Conservation (phyloP, 257 asterid genomes). For the Nicotiana otophora region DNA sequence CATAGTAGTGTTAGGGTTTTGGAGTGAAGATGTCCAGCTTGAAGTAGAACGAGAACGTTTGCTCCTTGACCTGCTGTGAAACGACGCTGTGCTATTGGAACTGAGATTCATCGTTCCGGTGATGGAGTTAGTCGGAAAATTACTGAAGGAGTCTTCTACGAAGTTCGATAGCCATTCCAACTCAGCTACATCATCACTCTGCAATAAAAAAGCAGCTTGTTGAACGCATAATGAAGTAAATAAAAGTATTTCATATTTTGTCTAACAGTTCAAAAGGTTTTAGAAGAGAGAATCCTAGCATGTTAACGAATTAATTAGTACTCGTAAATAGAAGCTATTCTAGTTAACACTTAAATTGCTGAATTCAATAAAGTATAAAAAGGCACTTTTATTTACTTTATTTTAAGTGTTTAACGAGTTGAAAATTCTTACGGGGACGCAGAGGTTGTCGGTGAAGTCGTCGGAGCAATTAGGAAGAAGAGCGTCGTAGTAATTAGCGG, state of each 20-base stretch:
- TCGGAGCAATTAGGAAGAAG: slow-evolving; percentile 23
- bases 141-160: slow-evolving; percentile 56
- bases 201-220: no score
- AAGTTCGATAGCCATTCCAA: slow-evolving; percentile 75
- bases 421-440: slow-evolving; percentile 40
- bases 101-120: slow-evolving; percentile 18
- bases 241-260: background rate
- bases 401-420: background rate
- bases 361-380: no score
- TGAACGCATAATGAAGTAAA: no score
- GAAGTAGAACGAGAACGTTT: slow-evolving; percentile 42
- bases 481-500: background rate
- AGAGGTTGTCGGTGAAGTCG: slow-evolving; percentile 40
- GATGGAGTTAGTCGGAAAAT: slow-evolving; percentile 37
- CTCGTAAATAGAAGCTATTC: background rate
- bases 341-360: background rate
- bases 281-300: background rate
- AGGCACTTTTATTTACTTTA: no score
- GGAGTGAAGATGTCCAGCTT: slow-evolving; percentile 10
- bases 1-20: slow-evolving; percentile 3
- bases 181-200: slow-evolving; percentile 66
- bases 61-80: slow-evolving; percentile 35
- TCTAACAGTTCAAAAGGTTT: no score
- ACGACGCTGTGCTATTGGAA: slow-evolving; percentile 20
- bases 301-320: background rate